Percentiles rank a stretch among this genome's conserved stretches.
These are phyloP conservation scores for Beta lomatogona DNA, from an alignment of 179 eudicot genomes.

Conservation along the genomic window DNA sequence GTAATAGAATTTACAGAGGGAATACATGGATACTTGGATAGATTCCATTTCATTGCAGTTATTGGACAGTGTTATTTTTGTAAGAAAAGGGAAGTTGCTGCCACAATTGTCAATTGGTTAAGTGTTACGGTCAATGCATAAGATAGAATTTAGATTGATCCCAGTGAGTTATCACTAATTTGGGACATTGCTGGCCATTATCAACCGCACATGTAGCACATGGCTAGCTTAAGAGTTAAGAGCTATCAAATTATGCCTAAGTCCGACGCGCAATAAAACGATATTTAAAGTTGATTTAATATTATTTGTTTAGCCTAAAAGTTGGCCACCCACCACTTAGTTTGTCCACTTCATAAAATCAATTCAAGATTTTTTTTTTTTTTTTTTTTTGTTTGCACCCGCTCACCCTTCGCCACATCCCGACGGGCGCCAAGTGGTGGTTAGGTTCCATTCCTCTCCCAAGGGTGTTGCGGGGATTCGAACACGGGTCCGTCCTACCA, in stretches of 20 bases:
- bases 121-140: neutral
- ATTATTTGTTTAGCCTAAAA: neutral
- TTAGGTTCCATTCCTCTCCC: too few relatives aligned
- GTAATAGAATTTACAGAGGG: too few relatives aligned
- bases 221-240: conserved; percentile 12
- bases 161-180: neutral
- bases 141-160: neutral
- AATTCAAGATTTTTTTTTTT: too few relatives aligned
- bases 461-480: too few relatives aligned
- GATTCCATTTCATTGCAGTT: too few relatives aligned
- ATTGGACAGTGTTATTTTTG: neutral
- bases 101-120: too few relatives aligned
- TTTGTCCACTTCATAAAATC: too few relatives aligned
- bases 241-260: conserved; percentile 2
- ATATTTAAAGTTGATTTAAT: neutral
- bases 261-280: neutral
- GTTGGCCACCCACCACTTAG: conserved; percentile 15
- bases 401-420: too few relatives aligned
- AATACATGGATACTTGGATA: too few relatives aligned
- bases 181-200: conserved; percentile 20
- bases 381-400: too few relatives aligned
- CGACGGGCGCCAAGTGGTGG: too few relatives aligned
- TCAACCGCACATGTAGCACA: conserved; percentile 33
- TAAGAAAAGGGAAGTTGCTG: neutral
- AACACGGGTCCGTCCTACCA: too few relatives aligned